Evolutionary conservation across 108 stramenopile genomes (phyloP), one percentile per base, ranked within the genome.

Genomic region (Cyclotella distinguenda): DNA sequence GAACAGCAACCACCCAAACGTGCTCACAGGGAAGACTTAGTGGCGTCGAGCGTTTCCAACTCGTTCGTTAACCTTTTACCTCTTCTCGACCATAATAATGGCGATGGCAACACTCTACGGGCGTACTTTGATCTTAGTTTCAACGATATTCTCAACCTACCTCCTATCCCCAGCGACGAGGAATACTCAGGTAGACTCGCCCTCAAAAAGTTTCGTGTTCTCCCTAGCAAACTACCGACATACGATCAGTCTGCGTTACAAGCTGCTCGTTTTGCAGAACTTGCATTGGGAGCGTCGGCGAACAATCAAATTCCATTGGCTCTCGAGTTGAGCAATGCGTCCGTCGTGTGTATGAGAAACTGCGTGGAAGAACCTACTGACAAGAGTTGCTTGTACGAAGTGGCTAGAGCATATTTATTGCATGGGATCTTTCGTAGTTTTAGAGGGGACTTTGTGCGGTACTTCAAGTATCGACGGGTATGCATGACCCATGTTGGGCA

Each of bases 381-480:
- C 34, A 60, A 70, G 15, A 78, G 82, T 38, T 84, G 79, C 46
- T 77, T 87, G 67, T 87, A 82, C 35, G 85, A 85, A 31, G 81
- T 93, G 2, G 81, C 91, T 8, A 64, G 85, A n/a, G 86, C 91
- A 10, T 93, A 93, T 77, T 86, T 94, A 55, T 68, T 94, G 50
- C 66, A 87, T 27, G 89, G 87, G 33, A 83, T 89, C 46, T 89
- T 94, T 50, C 84, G 89, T 2, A 83, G 84, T 44, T 89, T 79
- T 54, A 80, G 89, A 1, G 92, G 93, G 12, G 93, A 94, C 60
- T 87, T 90, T 84, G 66, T 74, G 16, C 68, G 89, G 25, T 94
- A 94, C 69, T 89, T 94, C 77, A 94, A 94, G 61, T 94, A 94
- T 59, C 79, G 93, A 43, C 72, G 87, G 23, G 93, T 90, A n/a